Conservation (phyloP, 257 asterid species). For the Solanum ossicruentum region DNA sequence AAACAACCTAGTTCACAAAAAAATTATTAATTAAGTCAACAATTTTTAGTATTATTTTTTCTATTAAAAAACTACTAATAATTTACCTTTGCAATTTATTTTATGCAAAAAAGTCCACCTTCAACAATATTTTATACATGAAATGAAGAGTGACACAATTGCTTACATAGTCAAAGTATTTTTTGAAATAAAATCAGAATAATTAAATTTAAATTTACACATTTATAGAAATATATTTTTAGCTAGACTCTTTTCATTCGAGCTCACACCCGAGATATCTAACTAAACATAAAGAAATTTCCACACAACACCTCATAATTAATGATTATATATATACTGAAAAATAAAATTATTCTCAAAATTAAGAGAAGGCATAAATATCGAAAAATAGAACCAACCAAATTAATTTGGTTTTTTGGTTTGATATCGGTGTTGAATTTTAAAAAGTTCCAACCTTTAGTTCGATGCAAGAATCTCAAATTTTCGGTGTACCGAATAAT, state of each 20-base stretch:
- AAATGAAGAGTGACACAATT: background rate
- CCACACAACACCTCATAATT: background rate
- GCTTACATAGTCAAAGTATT: background rate
- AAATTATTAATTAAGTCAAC: background rate
- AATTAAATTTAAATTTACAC: background rate
- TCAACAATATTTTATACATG: background rate
- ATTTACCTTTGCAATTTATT: background rate
- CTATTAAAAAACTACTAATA: background rate
- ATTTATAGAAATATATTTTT: background rate
- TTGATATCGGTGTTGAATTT: too few relatives aligned
- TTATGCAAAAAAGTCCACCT: background rate
- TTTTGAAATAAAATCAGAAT: too few relatives aligned
- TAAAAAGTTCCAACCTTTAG: too few relatives aligned
- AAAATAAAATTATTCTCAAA: too few relatives aligned
- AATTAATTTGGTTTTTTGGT: too few relatives aligned
- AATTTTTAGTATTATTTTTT: background rate
- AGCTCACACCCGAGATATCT: too few relatives aligned
- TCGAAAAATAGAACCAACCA: too few relatives aligned
- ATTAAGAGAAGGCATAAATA: too few relatives aligned
- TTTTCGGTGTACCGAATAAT: too few relatives aligned
- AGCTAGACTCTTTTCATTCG: background rate
- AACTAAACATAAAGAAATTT: too few relatives aligned
- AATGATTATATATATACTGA: too few relatives aligned
- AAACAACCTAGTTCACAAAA: background rate
- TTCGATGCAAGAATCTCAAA: too few relatives aligned